phyloP scores from a whole-genome alignment of 2,329 filamentous ascomycete species.

The Talaromyces sp. region DNA sequence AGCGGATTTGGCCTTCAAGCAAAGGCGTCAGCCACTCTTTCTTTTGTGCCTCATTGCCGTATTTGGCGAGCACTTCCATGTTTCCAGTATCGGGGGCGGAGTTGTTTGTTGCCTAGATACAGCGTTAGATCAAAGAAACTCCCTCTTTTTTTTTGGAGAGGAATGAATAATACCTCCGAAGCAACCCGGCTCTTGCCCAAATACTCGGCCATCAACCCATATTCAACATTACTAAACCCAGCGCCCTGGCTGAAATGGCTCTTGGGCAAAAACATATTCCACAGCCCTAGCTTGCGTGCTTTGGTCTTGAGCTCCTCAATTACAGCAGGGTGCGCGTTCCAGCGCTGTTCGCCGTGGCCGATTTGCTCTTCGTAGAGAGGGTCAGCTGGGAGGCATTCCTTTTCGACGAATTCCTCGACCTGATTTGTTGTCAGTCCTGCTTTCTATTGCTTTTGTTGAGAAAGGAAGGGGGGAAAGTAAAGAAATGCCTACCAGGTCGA shows the following conservation, averaged over 20 bases:
- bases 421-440: conserved; percentile 20
- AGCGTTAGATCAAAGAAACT: conserved; percentile 17
- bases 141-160: too few species aligned
- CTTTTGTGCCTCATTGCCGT: conserved; percentile 82
- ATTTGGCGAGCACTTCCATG: conserved; percentile 93
- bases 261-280: conserved; percentile 98
- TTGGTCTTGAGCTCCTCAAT: conserved; percentile 86
- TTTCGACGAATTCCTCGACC: conserved; percentile 95
- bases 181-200: conserved; percentile 80
- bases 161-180: conserved; percentile 53
- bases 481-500: conserved; percentile 60
- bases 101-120: conserved; percentile 69
- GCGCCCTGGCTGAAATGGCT: conserved; percentile 94
- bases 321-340: conserved; percentile 72
- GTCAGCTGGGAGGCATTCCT: conserved; percentile 88
- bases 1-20: conserved; percentile 78
- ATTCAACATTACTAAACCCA: conserved; percentile 92
- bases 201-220: conserved; percentile 95
- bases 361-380: conserved; percentile 74
- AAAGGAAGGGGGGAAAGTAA: neutral
- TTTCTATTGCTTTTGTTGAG: neutral
- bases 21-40: conserved; percentile 75
- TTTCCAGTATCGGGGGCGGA: conserved; percentile 89
- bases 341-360: conserved; percentile 70
- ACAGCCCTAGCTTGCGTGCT: conserved; percentile 77